Evolutionary conservation across 2,329 filamentous ascomycete genomes (phyloP).

Genomic region (Penicillium sp.): DNA sequence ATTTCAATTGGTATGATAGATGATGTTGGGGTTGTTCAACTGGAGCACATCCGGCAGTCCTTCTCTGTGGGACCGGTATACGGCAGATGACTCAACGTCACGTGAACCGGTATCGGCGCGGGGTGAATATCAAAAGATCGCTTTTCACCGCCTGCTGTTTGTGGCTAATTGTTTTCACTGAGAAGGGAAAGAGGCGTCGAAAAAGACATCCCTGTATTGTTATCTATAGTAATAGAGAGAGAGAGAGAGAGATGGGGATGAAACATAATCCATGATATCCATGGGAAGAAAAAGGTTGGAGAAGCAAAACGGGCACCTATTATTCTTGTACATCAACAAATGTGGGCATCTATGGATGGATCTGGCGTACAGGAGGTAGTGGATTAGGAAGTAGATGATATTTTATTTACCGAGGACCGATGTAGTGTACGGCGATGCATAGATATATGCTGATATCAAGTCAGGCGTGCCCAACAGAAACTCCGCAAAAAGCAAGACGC

Average conservation of each 20-base stretch:
- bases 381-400: not conserved
- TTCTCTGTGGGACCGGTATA: constrained; percentile 12
- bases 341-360: not conserved
- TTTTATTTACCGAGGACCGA: not conserved
- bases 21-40: constrained; percentile 14
- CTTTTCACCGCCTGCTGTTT: not conserved
- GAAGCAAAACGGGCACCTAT: not conserved
- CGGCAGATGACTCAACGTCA: constrained; percentile 27
- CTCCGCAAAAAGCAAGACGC: constrained; percentile 18
- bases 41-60: not conserved
- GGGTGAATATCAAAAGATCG: constrained; percentile 1
- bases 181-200: not conserved
- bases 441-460: constrained; percentile 9
- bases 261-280: too few species aligned
- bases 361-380: not conserved
- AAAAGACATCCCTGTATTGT: not conserved
- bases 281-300: too few species aligned
- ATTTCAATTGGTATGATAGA: constrained; percentile 19
- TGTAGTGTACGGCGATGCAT: not conserved
- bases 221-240: not conserved
- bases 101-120: constrained; percentile 33
- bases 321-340: not conserved
- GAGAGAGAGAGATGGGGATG: too few species aligned
- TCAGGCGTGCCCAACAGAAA: constrained; percentile 8
- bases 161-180: not conserved